Conservation (phyloP, 2,329 filamentous ascomycete species). For the Samsoniella hepiali region DNA sequence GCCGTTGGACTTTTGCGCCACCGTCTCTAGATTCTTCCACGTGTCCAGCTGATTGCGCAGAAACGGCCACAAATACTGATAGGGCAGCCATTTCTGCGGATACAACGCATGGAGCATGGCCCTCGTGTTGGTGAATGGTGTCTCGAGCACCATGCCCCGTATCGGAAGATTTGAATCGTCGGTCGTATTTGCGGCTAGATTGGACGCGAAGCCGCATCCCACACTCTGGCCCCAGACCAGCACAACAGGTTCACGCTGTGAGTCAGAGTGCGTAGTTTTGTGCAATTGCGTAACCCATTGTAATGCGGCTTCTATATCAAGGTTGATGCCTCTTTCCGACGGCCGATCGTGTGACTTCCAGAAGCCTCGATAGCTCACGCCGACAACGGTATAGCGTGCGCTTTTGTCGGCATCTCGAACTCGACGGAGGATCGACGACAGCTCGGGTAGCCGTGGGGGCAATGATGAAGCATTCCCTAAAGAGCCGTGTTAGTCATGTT, state of each 20-base stretch:
- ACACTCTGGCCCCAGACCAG: conserved; percentile 77
- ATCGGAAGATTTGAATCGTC: conserved; percentile 37
- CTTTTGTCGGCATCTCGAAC: conserved; percentile 39
- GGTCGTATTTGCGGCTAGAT: conserved; percentile 46
- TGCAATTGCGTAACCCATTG: conserved; percentile 55
- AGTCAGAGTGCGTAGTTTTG: conserved; percentile 24
- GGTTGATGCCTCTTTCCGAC: conserved; percentile 66
- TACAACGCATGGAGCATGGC: conserved; percentile 71
- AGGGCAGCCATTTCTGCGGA: conserved; percentile 76
- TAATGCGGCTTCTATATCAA: conserved; percentile 63
- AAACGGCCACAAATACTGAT: conserved; percentile 71
- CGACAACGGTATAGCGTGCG: conserved; percentile 47
- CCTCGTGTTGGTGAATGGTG: conserved; percentile 68
- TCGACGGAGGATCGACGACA: conserved; percentile 50
- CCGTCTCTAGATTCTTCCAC: conserved; percentile 46
- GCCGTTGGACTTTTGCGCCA: conserved; percentile 32
- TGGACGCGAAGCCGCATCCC: conserved; percentile 68
- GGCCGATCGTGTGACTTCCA: conserved; percentile 74
- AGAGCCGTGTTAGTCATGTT: conserved; percentile 15
- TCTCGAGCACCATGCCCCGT: conserved; percentile 64
- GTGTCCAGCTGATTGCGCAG: conserved; percentile 62
- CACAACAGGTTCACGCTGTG: conserved; percentile 36
- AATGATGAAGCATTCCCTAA: conserved; percentile 58
- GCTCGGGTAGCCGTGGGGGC: conserved; percentile 54
- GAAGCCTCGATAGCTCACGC: conserved; percentile 66